These are phyloP conservation scores for Fagopyrum tataricum DNA, from an alignment of 148 eudicot genomes.

Conservation along the genomic window DNA sequence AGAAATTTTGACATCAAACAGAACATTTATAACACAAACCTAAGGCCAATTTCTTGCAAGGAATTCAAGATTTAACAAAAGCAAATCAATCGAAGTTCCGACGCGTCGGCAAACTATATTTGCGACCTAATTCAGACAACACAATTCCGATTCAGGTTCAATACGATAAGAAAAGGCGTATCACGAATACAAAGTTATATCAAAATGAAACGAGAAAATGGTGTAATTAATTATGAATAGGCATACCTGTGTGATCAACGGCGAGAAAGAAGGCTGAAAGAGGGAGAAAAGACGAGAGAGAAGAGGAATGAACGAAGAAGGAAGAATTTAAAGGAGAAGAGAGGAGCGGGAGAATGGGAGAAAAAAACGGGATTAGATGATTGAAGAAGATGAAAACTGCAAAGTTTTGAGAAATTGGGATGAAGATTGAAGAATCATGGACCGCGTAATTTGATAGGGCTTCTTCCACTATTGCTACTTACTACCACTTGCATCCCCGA, in stretches of 20 bases:
- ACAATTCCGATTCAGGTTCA: not conserved
- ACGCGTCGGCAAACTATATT: not conserved
- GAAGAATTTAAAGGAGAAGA: not conserved
- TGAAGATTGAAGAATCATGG: not conserved
- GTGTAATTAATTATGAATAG: not conserved
- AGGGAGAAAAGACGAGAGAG: not conserved
- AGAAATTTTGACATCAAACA: no score
- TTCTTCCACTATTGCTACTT: not conserved
- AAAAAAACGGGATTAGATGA: not conserved
- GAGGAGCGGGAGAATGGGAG: slow-evolving; percentile 4
- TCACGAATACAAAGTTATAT: not conserved
- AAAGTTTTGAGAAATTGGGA: not conserved
- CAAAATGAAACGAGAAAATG: not conserved
- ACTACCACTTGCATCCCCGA: not conserved
- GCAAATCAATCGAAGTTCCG: not conserved
- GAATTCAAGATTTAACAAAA: not conserved
- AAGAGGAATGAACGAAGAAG: not conserved
- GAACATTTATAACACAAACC: not conserved
- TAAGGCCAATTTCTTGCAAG: not conserved
- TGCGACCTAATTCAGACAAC: not conserved
- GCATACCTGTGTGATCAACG: not conserved
- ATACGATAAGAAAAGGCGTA: not conserved
- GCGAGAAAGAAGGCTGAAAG: slow-evolving; percentile 2
- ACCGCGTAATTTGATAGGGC: not conserved
- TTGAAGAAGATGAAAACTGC: not conserved